Conservation (phyloP, 768 basidiomycete genomes). For the Pleurotus sapidus region DNA sequence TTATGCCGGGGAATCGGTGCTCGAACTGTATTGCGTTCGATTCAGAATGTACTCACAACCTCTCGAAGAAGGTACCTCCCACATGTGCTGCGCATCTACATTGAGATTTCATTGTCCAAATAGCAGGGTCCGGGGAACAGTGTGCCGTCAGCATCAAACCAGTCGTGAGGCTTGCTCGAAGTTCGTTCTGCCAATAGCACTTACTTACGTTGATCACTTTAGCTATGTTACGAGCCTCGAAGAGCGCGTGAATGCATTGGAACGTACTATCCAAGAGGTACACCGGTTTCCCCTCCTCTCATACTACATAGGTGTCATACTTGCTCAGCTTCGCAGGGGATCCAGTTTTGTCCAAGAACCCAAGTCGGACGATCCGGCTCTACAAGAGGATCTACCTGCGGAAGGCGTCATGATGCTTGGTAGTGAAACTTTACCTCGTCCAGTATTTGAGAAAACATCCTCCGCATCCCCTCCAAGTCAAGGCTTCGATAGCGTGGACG, state of each 20-base stretch:
- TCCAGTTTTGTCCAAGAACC: constrained; percentile 55
- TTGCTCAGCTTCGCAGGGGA: constrained; percentile 58
- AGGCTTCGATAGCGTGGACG: constrained; percentile 9
- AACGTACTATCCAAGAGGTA: constrained; percentile 47
- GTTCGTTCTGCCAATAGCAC: too few relatives aligned
- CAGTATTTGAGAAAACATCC: not conserved
- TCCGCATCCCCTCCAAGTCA: not conserved
- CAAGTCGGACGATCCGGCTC: constrained; percentile 27
- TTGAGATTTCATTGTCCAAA: too few relatives aligned
- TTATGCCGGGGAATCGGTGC: constrained; percentile 64
- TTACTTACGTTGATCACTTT: not conserved
- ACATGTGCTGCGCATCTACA: too few relatives aligned
- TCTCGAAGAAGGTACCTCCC: constrained; percentile 33
- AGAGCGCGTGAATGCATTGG: constrained; percentile 57
- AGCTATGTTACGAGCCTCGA: constrained; percentile 63
- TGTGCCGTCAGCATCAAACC: too few relatives aligned
- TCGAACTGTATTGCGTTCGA: constrained; percentile 66
- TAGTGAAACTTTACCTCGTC: constrained; percentile 2
- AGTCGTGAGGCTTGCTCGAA: too few relatives aligned
- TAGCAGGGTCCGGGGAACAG: too few relatives aligned
- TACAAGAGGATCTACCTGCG: not conserved
- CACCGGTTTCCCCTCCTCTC: too few relatives aligned
- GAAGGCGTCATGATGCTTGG: not conserved
- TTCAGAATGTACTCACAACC: constrained; percentile 62
- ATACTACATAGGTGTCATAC: not conserved